Conservation (phyloP, 2,329 filamentous ascomycete genomes). For the Pseudopithomyces maydicus region DNA sequence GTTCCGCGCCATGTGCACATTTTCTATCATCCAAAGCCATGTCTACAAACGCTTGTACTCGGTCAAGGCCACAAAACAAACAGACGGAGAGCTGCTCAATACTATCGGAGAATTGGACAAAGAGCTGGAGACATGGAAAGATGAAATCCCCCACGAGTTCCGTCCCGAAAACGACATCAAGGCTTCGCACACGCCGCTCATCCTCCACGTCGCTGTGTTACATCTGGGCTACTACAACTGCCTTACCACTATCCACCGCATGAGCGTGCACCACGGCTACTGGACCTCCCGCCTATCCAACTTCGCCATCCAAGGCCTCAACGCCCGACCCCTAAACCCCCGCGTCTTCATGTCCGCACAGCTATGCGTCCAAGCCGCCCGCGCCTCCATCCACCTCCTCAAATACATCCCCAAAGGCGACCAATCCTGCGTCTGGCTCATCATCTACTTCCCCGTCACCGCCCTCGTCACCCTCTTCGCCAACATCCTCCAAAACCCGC, state of each 20-base stretch:
- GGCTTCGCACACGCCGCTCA: conserved; percentile 88
- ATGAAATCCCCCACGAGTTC: conserved; percentile 92
- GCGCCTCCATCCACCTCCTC: conserved; percentile 89
- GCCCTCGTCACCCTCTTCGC: conserved; percentile 94
- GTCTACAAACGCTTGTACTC: conserved; percentile 95
- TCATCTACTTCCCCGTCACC: conserved; percentile 95
- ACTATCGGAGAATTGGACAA: conserved; percentile 93
- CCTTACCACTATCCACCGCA: conserved; percentile 94
- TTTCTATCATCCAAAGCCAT: conserved; percentile 88
- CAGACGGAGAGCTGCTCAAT: conserved; percentile 89
- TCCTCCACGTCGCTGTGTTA: conserved; percentile 89
- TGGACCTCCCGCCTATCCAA: conserved; percentile 96
- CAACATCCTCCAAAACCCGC: conserved; percentile 93
- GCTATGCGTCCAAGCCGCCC: conserved; percentile 87
- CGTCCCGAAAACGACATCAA: conserved; percentile 97
- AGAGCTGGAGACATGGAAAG: conserved; percentile 90
- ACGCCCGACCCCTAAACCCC: conserved; percentile 87
- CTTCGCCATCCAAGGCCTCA: conserved; percentile 92
- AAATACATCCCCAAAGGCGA: conserved; percentile 97
- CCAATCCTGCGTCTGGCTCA: conserved; percentile 93
- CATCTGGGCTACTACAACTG: conserved; percentile 99
- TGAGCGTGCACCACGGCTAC: conserved; percentile 97
- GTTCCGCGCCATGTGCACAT: conserved; percentile 90
- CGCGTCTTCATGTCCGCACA: conserved; percentile 92
- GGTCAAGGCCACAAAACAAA: conserved; percentile 87